Evolutionary conservation across 2,329 filamentous ascomycete genomes (phyloP).

Genomic region (Cladobotryum protrusum): DNA sequence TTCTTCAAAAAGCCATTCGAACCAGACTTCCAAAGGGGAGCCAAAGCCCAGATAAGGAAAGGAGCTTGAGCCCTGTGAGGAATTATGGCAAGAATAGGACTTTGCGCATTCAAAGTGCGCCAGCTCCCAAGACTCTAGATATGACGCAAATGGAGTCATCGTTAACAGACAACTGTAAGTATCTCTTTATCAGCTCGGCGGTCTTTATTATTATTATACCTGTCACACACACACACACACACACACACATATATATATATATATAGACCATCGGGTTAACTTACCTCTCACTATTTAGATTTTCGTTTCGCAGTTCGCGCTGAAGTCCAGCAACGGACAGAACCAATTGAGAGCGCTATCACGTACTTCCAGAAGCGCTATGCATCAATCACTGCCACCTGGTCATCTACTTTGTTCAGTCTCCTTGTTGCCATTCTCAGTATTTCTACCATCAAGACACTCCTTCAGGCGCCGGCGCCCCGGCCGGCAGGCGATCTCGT

Average conservation of each 20-base stretch:
- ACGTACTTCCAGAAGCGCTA: conserved; percentile 56
- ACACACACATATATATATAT: not conserved
- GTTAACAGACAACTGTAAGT: conserved; percentile 46
- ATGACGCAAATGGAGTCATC: conserved; percentile 18
- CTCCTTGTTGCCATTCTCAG: conserved; percentile 57
- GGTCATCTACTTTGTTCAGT: conserved; percentile 59
- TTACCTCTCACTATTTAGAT: conserved; percentile 46
- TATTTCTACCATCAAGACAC: conserved; percentile 55
- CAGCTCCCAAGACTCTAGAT: conserved; percentile 18
- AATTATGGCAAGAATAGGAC: conserved; percentile 22
- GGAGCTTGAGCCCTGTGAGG: conserved; percentile 41
- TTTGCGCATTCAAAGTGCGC: conserved; percentile 27
- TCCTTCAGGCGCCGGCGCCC: conserved; percentile 60
- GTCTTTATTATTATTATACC: conserved; percentile 12
- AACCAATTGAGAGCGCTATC: conserved; percentile 71
- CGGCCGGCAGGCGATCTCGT: conserved; percentile 60
- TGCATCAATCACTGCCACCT: conserved; percentile 59
- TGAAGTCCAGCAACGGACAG: conserved; percentile 80
- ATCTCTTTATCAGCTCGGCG: not conserved
- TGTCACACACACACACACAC: conserved; percentile 3
- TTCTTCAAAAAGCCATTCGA: conserved; percentile 47
- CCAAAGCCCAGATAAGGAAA: conserved; percentile 48
- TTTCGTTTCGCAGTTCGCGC: conserved; percentile 83
- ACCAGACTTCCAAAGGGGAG: conserved; percentile 52
- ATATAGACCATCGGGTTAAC: not conserved